Percentiles rank a stretch among this genome's conserved stretches.
Evolutionary conservation across 176 grass and related monocot genomes (phyloP).

Genomic region (Aegilops sharonensis): DNA sequence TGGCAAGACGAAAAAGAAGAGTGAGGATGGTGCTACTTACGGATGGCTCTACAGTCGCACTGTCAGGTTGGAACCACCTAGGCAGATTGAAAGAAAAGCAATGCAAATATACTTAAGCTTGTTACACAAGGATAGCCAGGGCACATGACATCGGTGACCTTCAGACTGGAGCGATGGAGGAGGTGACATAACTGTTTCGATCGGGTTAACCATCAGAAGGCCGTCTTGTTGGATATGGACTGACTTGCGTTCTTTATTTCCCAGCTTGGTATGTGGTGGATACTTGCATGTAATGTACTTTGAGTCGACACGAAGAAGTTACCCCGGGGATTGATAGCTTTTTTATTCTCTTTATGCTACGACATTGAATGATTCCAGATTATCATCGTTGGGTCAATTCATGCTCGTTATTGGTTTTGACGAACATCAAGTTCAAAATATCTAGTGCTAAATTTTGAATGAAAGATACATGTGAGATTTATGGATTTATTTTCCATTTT

Average conservation of each 20-base stretch:
- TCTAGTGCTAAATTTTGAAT: no score
- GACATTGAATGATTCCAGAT: no score
- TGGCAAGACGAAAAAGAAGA: neutral
- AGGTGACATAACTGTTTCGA: neutral
- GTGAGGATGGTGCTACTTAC: neutral
- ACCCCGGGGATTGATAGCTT: no score
- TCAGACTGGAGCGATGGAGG: neutral
- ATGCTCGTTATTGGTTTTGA: no score
- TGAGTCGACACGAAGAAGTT: no score
- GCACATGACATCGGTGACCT: neutral
- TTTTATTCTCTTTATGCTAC: no score
- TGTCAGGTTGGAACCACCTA: neutral
- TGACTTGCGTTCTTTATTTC: neutral
- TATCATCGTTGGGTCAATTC: no score
- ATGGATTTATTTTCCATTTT: no score
- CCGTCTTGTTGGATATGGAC: neutral
- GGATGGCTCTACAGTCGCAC: neutral
- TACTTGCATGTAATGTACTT: no score
- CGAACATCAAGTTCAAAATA: no score
- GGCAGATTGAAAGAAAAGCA: neutral
- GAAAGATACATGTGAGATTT: no score
- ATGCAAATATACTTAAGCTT: neutral
- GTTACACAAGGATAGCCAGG: neutral
- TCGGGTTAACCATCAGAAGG: neutral
- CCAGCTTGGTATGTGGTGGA: neutral